These are phyloP conservation scores for Tausonia pullulans DNA, from an alignment of 1,284 basidiomycete species.

Conservation along the genomic window DNA sequence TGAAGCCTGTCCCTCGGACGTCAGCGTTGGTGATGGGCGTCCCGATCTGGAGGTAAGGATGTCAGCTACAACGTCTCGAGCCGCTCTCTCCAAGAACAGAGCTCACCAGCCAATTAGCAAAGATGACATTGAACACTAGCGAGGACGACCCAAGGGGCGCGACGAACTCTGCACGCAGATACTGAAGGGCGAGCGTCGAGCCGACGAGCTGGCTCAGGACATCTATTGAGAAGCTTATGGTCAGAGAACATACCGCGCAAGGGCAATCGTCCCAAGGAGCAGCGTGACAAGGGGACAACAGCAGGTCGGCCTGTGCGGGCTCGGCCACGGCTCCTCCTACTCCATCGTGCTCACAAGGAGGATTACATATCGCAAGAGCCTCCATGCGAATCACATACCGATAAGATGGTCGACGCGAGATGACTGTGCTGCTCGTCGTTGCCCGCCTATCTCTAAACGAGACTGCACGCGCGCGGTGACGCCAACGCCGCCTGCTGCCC, in stretches of 20 bases:
- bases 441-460: background rate
- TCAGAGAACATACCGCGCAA: too few relatives aligned
- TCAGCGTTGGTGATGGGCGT: conserved; percentile 33
- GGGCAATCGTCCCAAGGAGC: too few relatives aligned
- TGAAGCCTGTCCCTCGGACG: conserved; percentile 33
- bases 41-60: background rate
- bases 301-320: too few relatives aligned
- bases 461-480: too few relatives aligned
- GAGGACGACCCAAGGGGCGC: conserved; percentile 33
- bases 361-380: too few relatives aligned
- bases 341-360: too few relatives aligned
- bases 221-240: background rate
- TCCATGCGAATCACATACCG: too few relatives aligned
- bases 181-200: conserved; percentile 33
- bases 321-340: too few relatives aligned
- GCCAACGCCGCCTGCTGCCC: background rate
- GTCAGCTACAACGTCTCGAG: background rate
- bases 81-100: background rate
- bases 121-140: conserved; percentile 37
- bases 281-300: background rate
- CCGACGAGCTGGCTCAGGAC: conserved; percentile 26
- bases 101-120: conserved; percentile 32
- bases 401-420: background rate
- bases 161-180: conserved; percentile 37
- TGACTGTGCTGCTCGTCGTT: background rate